Percentiles rank a stretch among this genome's conserved stretches.
Conservation (phyloP, 2,329 filamentous ascomycete species). For the Furcasterigmium furcatum region DNA sequence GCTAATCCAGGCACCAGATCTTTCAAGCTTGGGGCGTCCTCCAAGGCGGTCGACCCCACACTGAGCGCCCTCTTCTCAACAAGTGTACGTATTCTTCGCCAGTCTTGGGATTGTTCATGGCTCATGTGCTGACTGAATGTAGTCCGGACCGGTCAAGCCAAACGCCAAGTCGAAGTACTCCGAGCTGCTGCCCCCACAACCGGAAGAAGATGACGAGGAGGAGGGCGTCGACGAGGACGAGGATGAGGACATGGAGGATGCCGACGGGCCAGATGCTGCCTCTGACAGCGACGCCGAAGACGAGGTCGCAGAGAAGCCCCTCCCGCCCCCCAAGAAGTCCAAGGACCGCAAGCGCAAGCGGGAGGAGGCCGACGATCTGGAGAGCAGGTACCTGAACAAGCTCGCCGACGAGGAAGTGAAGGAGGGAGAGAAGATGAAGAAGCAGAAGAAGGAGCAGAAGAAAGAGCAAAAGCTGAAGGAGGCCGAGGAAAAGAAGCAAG, state of each 20-base stretch:
- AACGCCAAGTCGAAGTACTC: constrained; percentile 43
- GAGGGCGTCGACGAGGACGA: constrained; percentile 22
- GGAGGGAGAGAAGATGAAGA: constrained; percentile 52
- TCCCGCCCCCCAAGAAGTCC: constrained; percentile 34
- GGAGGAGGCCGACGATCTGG: constrained; percentile 66
- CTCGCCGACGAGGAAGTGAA: constrained; percentile 55
- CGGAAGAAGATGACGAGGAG: constrained; percentile 29
- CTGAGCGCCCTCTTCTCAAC: constrained; percentile 68
- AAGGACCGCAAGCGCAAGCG: constrained; percentile 64
- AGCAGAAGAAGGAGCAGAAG: constrained; percentile 37
- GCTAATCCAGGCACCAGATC: constrained; percentile 12
- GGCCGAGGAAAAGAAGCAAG: constrained; percentile 29
- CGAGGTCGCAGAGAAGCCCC: constrained; percentile 36
- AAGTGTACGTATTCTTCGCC: constrained; percentile 54
- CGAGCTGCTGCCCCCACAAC: constrained; percentile 25
- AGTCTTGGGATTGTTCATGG: neutral
- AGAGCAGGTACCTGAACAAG: constrained; percentile 66
- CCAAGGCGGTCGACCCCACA: constrained; percentile 62
- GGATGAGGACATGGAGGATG: constrained; percentile 22
- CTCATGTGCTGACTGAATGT: constrained; percentile 12
- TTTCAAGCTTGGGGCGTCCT: constrained; percentile 34
- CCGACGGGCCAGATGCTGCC: constrained; percentile 12
- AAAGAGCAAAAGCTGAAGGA: constrained; percentile 29
- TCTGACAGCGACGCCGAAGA: constrained; percentile 16
- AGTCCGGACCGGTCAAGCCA: constrained; percentile 50